Base-by-base conservation (phyloP, 768 basidiomycete genomes). In the Boletus tylopilopsis region DNA sequence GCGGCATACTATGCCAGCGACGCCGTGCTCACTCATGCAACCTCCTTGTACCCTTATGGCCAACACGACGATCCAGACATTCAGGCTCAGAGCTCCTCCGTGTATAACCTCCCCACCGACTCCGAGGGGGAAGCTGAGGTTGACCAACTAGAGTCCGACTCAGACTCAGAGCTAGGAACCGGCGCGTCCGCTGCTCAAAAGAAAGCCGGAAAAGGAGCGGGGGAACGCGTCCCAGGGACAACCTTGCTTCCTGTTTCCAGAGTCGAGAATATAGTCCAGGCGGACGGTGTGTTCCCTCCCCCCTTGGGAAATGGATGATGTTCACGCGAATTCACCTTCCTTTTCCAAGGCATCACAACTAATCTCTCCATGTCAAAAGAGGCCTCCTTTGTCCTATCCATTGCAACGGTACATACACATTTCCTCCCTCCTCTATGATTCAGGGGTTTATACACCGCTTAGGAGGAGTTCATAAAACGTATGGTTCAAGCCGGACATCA, bases 381-480 rank as follows among this genome's bases (percentile, higher is more conserved):
- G 62, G 87, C 82, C 1, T 68, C 84, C 7, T 91, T 85, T 58
- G 66, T 90, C 49, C 67, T 93, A 21, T 84, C 88, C 10, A 70
- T 86, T 51, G 90, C 90, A 41, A 85, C 90, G 33, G 91, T 91
- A 47, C 55, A 71, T 64, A 47, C 55, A 71, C 63, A 13, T 61
- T 41, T 36, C 49, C 16, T 35, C 25, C 15, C 19, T 48, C 19
- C 41, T 36, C 5, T 30, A 6, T n/a, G 21, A 48, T 44, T 58
- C 44, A 58, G 53, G 51, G 39, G 51, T 46, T 47, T 41, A 45
- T 45, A 37, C 45, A 51, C 46, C 34, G 8, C 45, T 30, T 61
- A 94, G 91, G 90, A 94, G 70, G 87, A 91, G 61, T 93, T 92
- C 64, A 79, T 93, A 47, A 87, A 88, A 66, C 77, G 82, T 42